Evolutionary conservation across 2,329 filamentous ascomycete genomes (phyloP), one percentile per base, ranked within the genome.

Genomic region (Hansfordia pulvinata): DNA sequence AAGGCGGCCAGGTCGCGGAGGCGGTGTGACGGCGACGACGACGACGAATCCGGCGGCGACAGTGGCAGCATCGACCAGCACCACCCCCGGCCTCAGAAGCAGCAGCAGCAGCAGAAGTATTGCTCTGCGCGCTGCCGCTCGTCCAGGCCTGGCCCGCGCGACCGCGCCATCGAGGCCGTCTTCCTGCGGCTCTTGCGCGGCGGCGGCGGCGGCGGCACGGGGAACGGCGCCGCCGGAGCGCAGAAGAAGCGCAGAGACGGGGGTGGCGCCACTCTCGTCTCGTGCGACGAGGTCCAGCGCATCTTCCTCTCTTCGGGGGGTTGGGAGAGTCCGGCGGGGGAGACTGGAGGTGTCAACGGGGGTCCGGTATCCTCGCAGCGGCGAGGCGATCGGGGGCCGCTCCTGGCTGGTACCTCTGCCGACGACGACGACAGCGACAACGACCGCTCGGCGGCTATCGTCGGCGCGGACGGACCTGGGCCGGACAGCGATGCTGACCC

Each of bases 101-200:
- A n/a, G n/a, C n/a, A n/a, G n/a, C n/a, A n/a, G n/a, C n/a, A n/a
- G n/a, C n/a, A n/a, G n/a, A 71, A 69, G 34, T 75, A 71, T 49
- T 74, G 69, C 47, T 74, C 68, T 0, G 50, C 58, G 23, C 50
- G 61, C 19, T 75, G 69, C 35, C 53, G 64, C 12, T 53, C 52
- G 18, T 54, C 54, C 19, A 72, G 69, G 38, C 62, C 62, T 0
- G 53, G 58, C 0, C 50, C 50, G 6, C 33, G 58, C 10, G 69
- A 72, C 36, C 52, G 55, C 3, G 56, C 58, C 30, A 67, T 74
- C 22, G 68, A 73, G 42, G 45, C 42, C 6, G 52, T 53, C 0
- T 67, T 72, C 28, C 52, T 58, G 2, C 37, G 36, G 7, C 39
- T 57, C 12, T 33, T 60, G 5, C 31, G 28, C 30, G 17, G 19